Evolutionary conservation across 495 filamentous ascomycete species (phyloP), one percentile per base, ranked within the genome.

Genomic region (Aspergillus baeticus): DNA sequence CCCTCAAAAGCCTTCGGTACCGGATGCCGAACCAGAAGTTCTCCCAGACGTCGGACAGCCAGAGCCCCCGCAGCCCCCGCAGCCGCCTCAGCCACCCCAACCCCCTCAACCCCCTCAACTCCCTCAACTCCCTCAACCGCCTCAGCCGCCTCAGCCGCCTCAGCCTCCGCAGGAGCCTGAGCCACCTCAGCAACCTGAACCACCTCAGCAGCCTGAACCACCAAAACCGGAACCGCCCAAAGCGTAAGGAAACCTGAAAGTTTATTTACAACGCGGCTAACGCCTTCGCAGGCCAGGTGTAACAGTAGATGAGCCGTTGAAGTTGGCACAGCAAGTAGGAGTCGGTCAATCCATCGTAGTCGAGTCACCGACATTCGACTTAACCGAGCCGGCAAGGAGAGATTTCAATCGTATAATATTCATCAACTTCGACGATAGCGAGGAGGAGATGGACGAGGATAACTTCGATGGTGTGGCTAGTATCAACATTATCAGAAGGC

Each of bases 381-480:
- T 45, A 15, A 45, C 22, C 22, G n/a, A 7, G 4, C 43, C 43
- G 8, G 8, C 43, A n/a, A 13, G 6, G 6, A 21, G 43, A 3
- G 43, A 45, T 22, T 15, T 45, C 21, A 45, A 45, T 14, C 18
- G 43, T 15, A 7, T 45, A 1, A 14, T 29, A 3, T 45, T 45
- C 43, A 45, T 45, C 11, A 29, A 29, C 23, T 45, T 45, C 43
- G 43, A 45, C 43, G 43, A 45, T 6, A 45, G 21, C 43, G 22
- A 3, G 2, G 43, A 22, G 10, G 43, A 29, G 10, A 29, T 45
- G 6, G 43, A 22, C 13, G n/a, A 10, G 8, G 20, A 45, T 22
- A 45, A 45, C 11, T 45, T 45, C 23, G 43, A 45, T 7, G 43
- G 13, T 11, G 10, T 45, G 10, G 10, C 29, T 7, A 31, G 22